Evolutionary conservation across 768 basidiomycete genomes (phyloP).

Genomic region (Russula sp.): DNA sequence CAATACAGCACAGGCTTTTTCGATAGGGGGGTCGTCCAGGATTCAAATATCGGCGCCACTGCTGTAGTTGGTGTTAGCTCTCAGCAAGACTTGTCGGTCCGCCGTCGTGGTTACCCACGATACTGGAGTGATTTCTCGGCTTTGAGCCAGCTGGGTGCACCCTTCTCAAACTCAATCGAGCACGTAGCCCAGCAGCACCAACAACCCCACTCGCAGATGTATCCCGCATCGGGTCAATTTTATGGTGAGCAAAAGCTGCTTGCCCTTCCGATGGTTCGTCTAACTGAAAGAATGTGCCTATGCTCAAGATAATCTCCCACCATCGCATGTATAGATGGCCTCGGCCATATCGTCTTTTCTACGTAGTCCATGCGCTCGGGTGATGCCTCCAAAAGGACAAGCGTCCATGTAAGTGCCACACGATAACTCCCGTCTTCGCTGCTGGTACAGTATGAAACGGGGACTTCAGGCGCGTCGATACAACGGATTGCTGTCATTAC

Average conservation of each 20-base stretch:
- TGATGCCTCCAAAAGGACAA: constrained; percentile 5
- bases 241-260: constrained; percentile 13
- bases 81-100: constrained; percentile 3
- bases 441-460: constrained; percentile 9
- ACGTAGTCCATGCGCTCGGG: not conserved
- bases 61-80: constrained; percentile 1
- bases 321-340: not conserved
- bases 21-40: constrained; percentile 37
- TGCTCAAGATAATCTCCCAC: constrained; percentile 3
- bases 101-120: constrained; percentile 30
- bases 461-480: not conserved
- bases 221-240: constrained; percentile 21
- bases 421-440: not conserved
- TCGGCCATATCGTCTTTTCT: not conserved
- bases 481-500: constrained; percentile 1
- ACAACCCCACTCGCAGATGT: constrained; percentile 13
- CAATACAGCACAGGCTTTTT: constrained; percentile 68
- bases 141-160: constrained; percentile 31
- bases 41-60: constrained; percentile 2
- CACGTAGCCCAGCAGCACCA: constrained; percentile 12
- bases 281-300: constrained; percentile 2
- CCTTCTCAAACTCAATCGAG: constrained; percentile 25
- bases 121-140: constrained; percentile 35
- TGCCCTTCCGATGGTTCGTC: not conserved
- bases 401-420: not conserved